These are phyloP conservation scores for Phytopythium litorale DNA, from an alignment of 352 stramenopile genomes.

Conservation along the genomic window DNA sequence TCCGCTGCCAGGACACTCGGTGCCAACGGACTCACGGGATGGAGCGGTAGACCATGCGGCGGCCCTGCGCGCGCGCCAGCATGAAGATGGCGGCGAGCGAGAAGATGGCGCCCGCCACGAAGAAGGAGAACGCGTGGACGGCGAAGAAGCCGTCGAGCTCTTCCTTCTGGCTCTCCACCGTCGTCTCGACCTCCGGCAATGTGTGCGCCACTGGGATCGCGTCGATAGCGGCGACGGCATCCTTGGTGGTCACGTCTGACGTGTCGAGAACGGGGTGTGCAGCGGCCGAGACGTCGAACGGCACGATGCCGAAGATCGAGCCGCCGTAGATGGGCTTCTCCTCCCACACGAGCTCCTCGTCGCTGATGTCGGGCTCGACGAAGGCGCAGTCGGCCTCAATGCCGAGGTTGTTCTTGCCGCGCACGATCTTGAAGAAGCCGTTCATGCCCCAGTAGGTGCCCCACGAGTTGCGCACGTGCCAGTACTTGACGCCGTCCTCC, in stretches of 20 bases:
- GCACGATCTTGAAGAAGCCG: slow-evolving; percentile 94
- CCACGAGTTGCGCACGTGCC: slow-evolving; percentile 96
- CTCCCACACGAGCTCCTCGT: slow-evolving; percentile 82
- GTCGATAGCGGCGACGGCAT: slow-evolving; percentile 17
- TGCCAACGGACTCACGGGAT: slow-evolving; percentile 26
- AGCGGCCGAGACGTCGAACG: slow-evolving; percentile 69
- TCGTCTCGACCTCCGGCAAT: slow-evolving; percentile 9
- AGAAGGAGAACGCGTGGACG: slow-evolving; percentile 42
- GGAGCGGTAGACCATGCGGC: slow-evolving; percentile 56
- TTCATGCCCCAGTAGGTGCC: slow-evolving; percentile 95
- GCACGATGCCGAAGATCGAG: slow-evolving; percentile 75
- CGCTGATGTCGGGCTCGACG: slow-evolving; percentile 79
- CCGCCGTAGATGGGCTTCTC: slow-evolving; percentile 70
- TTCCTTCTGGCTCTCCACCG: slow-evolving; percentile 7
- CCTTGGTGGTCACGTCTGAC: slow-evolving; percentile 58
- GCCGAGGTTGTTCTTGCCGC: slow-evolving; percentile 90
- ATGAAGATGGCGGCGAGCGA: slow-evolving; percentile 36
- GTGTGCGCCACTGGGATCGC: slow-evolving; percentile 9
- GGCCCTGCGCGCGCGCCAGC: slow-evolving; percentile 38
- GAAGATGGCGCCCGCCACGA: slow-evolving; percentile 57
- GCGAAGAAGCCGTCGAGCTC: slow-evolving; percentile 16
- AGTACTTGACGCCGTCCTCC: slow-evolving; percentile 92
- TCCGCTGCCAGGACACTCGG: neutral
- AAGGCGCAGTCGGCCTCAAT: slow-evolving; percentile 91
- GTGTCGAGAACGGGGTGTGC: slow-evolving; percentile 89